Evolutionary conservation across 2,329 filamentous ascomycete genomes (phyloP).

Genomic region (Thelonectria blattea): DNA sequence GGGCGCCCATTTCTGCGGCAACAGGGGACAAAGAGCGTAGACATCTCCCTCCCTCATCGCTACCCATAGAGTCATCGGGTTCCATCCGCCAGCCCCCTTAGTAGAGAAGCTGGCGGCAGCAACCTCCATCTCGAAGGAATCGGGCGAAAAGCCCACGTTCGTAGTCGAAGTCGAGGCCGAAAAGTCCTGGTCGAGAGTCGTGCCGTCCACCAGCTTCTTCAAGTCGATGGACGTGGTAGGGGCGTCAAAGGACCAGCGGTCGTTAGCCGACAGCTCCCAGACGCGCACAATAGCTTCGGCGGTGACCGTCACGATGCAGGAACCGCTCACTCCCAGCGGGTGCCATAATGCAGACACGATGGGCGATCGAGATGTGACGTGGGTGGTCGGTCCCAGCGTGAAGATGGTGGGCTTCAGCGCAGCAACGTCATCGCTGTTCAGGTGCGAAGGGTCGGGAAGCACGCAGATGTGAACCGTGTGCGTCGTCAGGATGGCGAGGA

Average conservation of each 20-base stretch:
- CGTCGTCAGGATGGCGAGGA: slow-evolving; percentile 83
- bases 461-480: slow-evolving; percentile 88
- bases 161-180: slow-evolving; percentile 74
- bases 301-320: slow-evolving; percentile 86
- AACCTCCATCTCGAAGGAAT: slow-evolving; percentile 92
- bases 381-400: slow-evolving; percentile 89
- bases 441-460: slow-evolving; percentile 80
- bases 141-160: slow-evolving; percentile 84
- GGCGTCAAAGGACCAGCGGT: slow-evolving; percentile 86
- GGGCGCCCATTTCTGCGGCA: slow-evolving; percentile 86
- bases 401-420: slow-evolving; percentile 84
- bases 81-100: slow-evolving; percentile 80
- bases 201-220: slow-evolving; percentile 86
- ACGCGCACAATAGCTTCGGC: slow-evolving; percentile 85
- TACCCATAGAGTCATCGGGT: slow-evolving; percentile 94
- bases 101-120: slow-evolving; percentile 82
- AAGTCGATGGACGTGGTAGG: slow-evolving; percentile 86
- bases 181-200: slow-evolving; percentile 82
- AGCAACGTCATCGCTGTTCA: slow-evolving; percentile 70
- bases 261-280: slow-evolving; percentile 86
- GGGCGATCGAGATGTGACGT: slow-evolving; percentile 84
- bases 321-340: slow-evolving; percentile 81
- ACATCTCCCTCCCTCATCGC: slow-evolving; percentile 95
- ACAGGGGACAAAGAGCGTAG: slow-evolving; percentile 88
- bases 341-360: slow-evolving; percentile 90